Conservation (phyloP, 305 asterid genomes). For the Fraxinus paxiana region DNA sequence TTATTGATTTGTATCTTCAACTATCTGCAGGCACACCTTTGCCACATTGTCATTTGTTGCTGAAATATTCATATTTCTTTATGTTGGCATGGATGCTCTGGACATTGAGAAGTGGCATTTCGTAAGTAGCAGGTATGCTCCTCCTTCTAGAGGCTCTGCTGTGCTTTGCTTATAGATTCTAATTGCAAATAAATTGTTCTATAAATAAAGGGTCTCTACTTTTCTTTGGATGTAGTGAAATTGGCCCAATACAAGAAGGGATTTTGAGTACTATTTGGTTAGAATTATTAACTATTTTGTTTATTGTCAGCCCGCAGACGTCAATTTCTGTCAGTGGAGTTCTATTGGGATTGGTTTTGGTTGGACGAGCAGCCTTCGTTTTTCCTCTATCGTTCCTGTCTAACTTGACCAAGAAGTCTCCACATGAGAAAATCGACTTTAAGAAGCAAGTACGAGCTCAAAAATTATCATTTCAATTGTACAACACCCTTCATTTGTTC, state of each 20-base stretch:
- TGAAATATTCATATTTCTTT: conserved; percentile 12
- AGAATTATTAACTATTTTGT: conserved; percentile 7
- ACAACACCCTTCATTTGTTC: not conserved
- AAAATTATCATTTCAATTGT: conserved; percentile 12
- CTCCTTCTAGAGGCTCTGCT: not conserved
- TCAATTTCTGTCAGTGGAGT: conserved; percentile 64
- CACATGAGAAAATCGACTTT: conserved; percentile 53
- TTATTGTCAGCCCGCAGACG: conserved; percentile 56
- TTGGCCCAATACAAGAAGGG: not conserved
- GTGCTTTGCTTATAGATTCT: not conserved
- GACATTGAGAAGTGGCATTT: conserved; percentile 15
- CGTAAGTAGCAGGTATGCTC: conserved; percentile 8
- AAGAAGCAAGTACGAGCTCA: conserved; percentile 64
- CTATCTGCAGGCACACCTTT: conserved; percentile 11
- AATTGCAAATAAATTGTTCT: not conserved
- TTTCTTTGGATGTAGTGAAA: not conserved
- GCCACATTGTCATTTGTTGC: conserved; percentile 18
- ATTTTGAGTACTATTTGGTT: not conserved
- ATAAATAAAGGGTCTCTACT: not conserved
- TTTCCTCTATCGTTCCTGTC: conserved; percentile 78
- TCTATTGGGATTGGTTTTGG: conserved; percentile 71
- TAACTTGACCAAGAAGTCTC: conserved; percentile 65
- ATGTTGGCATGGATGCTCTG: conserved; percentile 10
- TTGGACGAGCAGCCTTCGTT: conserved; percentile 91
- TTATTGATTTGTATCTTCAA: not conserved